Evolutionary conservation across 2,329 filamentous ascomycete species (phyloP).

Genomic region (Aureobasidium sp.): DNA sequence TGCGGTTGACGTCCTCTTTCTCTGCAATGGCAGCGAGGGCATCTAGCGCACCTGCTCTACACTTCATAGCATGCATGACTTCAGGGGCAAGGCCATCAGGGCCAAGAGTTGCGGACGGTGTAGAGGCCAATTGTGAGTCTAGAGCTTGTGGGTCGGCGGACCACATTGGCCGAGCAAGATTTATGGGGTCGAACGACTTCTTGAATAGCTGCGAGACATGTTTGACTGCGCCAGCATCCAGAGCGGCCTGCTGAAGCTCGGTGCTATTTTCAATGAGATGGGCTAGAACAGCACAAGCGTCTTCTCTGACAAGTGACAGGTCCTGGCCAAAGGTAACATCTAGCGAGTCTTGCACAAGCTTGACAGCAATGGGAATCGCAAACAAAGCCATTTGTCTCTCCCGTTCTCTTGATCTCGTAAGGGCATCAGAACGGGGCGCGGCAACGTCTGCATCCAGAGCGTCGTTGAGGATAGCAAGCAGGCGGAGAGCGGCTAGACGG

Average conservation of each 20-base stretch:
- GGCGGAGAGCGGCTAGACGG: constrained; percentile 36
- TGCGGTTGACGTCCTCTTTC: constrained; percentile 77
- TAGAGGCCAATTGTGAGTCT: constrained; percentile 18
- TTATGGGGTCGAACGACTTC: constrained; percentile 55
- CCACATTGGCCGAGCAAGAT: constrained; percentile 49
- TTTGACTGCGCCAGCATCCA: constrained; percentile 60
- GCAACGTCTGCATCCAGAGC: constrained; percentile 29
- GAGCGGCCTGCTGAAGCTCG: constrained; percentile 72
- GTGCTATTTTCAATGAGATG: constrained; percentile 72
- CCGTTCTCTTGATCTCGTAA: constrained; percentile 31
- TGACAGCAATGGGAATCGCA: constrained; percentile 42
- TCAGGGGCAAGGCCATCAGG: constrained; percentile 54
- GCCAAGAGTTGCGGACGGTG: constrained; percentile 46
- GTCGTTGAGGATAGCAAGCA: constrained; percentile 32
- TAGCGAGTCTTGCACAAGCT: constrained; percentile 37
- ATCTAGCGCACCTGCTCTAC: constrained; percentile 68
- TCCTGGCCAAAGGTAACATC: constrained; percentile 26
- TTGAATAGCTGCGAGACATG: constrained; percentile 59
- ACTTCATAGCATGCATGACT: constrained; percentile 62
- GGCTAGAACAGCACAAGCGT: constrained; percentile 68
- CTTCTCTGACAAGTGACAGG: constrained; percentile 57
- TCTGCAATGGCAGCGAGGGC: constrained; percentile 76
- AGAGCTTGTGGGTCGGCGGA: constrained; percentile 34
- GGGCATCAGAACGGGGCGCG: constrained; percentile 26
- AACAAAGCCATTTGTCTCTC: constrained; percentile 39